Evolutionary conservation across 805 yeast species (phyloP).

Genomic region (Naumovozyma castellii): DNA sequence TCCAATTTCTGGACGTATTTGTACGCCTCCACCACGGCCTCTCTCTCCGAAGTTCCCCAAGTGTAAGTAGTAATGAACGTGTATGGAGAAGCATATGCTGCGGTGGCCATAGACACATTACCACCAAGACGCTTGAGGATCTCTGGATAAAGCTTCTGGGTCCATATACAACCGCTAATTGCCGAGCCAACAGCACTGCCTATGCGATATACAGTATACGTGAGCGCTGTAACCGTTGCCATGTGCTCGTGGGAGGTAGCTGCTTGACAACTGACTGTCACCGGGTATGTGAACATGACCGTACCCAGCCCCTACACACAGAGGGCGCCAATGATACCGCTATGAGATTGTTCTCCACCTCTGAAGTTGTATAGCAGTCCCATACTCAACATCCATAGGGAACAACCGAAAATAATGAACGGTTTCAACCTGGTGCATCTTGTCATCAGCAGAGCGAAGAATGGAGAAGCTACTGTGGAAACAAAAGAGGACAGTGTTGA

Average conservation of each 20-base stretch:
- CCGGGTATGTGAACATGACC: constrained; percentile 57
- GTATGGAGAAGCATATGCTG: constrained; percentile 47
- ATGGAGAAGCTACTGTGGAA: constrained; percentile 50
- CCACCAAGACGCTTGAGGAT: constrained; percentile 31
- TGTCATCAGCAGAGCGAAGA: constrained; percentile 45
- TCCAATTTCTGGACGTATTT: constrained; percentile 49
- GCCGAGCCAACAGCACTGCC: constrained; percentile 58
- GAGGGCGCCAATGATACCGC: constrained; percentile 58
- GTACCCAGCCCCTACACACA: constrained; percentile 63
- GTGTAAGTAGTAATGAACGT: constrained; percentile 38
- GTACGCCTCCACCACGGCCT: constrained; percentile 48
- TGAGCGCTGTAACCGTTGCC: constrained; percentile 55
- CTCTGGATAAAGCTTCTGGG: constrained; percentile 44
- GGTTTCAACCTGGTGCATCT: constrained; percentile 45
- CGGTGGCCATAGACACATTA: constrained; percentile 35
- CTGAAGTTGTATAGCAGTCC: constrained; percentile 52
- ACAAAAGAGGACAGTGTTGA: constrained; percentile 53
- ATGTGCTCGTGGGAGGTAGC: constrained; percentile 55
- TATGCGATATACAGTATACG: constrained; percentile 47
- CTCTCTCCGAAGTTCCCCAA: constrained; percentile 58
- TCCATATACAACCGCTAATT: constrained; percentile 67
- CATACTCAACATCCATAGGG: constrained; percentile 50
- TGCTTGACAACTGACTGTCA: constrained; percentile 53
- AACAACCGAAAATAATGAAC: constrained; percentile 50
- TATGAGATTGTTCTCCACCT: constrained; percentile 38